A percentile compares a stretch with the other conserved stretches of the same genome.
phyloP scores from a whole-genome alignment of 129 eudicot genomes.

The Dittrichia graveolens region DNA sequence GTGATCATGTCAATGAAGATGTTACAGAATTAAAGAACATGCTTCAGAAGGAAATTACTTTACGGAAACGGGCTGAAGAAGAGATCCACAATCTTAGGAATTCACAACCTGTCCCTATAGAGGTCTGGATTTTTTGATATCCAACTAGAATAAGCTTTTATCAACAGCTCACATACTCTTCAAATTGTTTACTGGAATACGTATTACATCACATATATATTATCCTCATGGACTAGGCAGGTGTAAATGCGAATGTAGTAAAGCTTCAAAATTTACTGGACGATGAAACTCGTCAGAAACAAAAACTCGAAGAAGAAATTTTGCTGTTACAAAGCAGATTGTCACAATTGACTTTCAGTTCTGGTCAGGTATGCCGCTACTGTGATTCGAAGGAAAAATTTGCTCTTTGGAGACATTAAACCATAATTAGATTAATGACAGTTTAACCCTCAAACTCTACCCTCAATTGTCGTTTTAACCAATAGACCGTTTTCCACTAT shows the following conservation, averaged over 20 bases:
- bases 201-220: slow-evolving; percentile 29
- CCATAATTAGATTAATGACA: background rate
- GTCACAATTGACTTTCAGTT: slow-evolving; percentile 65
- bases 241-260: slow-evolving; percentile 64
- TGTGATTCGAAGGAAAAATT: background rate
- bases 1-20: slow-evolving; percentile 47
- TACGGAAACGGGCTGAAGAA: slow-evolving; percentile 83
- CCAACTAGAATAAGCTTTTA: slow-evolving; percentile 5
- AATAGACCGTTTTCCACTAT: too few relatives aligned
- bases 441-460: too few relatives aligned
- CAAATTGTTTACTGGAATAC: slow-evolving; percentile 9
- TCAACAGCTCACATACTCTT: slow-evolving; percentile 14
- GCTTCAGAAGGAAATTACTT: slow-evolving; percentile 75
- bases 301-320: slow-evolving; percentile 89
- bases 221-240: slow-evolving; percentile 62
- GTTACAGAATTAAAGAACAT: slow-evolving; percentile 53
- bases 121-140: slow-evolving; percentile 45
- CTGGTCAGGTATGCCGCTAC: slow-evolving; percentile 60
- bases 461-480: too few relatives aligned
- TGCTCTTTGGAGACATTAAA: slow-evolving; percentile 7
- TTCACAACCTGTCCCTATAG: slow-evolving; percentile 55
- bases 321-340: slow-evolving; percentile 69
- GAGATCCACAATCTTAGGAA: slow-evolving; percentile 62
- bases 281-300: slow-evolving; percentile 74
- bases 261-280: slow-evolving; percentile 73